Evolutionary conservation across 345 rosid genomes (phyloP), one percentile per base, ranked within the genome.

Genomic region (Abelmoschus esculentus): DNA sequence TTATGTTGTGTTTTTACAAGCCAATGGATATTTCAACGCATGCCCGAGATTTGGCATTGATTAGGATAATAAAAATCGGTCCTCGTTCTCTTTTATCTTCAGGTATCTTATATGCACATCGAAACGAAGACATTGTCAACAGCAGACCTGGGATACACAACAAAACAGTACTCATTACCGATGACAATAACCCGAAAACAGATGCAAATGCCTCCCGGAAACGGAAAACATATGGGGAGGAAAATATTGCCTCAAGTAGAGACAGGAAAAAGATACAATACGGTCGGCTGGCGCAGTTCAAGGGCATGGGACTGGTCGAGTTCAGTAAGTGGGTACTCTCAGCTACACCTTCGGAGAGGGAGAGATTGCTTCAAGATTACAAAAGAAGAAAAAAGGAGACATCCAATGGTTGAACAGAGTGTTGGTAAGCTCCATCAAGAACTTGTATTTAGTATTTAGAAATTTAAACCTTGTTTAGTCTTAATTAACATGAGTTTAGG

Each of bases 81-180:
- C 22, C 5, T 18, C n/a, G 0, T 14, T 15, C 1, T 22, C 15
- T 29, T 13, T 75, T 42, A 42, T 77, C 34, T 60, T 47, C 78
- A 93, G 93, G 96, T 29, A 75, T 91, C 74, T 75, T 91, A 11
- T 88, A 91, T 77, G 81, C 88, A 56, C 99, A 91, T 80, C 88
- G 97, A 9, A 89, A 93, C 29, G 93, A 90, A 73, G 84, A 87
- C 76, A 77, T 93, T 17, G 80, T 93, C 78, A 93, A 91, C 61
- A 11, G 69, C 61, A 73, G 84, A 65, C 80, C 74, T 31, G 78
- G 62, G 46, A 34, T 29, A 11, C 71, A 31, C 55, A 58, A 50
- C 44, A 73, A 73, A 57, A 28, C 12, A 5, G 72, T 64, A 63
- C 76, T 26, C 59, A 7, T 76, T 52, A 19, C 76, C 9, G 34